These are phyloP conservation scores for Capsella bursapastoris DNA, from an alignment of 345 rosid species.

Conservation along the genomic window DNA sequence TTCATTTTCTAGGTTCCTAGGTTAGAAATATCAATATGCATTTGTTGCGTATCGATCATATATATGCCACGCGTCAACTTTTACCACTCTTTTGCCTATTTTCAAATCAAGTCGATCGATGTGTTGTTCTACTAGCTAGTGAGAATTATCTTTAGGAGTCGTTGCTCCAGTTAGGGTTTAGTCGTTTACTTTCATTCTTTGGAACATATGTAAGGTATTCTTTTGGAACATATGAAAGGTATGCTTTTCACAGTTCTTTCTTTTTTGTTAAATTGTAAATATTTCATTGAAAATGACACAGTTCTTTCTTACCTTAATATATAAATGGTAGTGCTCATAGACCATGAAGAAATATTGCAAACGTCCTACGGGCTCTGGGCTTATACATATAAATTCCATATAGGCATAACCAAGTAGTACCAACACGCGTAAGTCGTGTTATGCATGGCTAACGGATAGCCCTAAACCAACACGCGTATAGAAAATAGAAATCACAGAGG, in stretches of 20 bases:
- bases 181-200: background rate
- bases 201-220: background rate
- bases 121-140: background rate
- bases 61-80: background rate
- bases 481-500: no score
- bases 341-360: no score
- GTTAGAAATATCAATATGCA: background rate
- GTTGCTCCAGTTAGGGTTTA: background rate
- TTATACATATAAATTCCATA: no score
- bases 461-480: no score
- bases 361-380: no score
- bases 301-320: no score
- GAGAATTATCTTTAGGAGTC: background rate
- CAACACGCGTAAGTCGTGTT: no score
- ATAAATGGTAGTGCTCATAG: no score
- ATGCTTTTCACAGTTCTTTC: background rate
- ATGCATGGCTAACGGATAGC: no score
- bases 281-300: no score
- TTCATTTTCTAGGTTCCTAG: slow-evolving; percentile 23
- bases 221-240: background rate
- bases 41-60: background rate
- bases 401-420: no score
- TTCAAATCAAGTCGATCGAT: background rate
- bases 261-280: no score
- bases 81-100: background rate